A percentile compares a stretch with the other conserved stretches of the same genome.
Evolutionary conservation across 164 flowering plant species (phyloP).

Genomic region (Piper betle): DNA sequence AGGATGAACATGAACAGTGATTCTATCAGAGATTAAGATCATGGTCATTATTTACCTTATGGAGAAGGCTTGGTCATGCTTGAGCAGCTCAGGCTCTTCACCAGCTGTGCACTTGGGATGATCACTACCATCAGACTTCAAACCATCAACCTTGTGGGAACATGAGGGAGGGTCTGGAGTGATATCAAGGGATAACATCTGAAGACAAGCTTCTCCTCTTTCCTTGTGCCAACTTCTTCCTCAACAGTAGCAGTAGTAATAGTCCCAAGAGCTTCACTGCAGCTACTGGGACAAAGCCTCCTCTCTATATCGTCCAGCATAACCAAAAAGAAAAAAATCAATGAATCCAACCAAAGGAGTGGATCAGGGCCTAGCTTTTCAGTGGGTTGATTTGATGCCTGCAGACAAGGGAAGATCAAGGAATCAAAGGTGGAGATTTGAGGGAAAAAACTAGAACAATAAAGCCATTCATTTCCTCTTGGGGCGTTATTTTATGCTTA

Average conservation of each 20-base stretch:
- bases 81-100: constrained; percentile 31
- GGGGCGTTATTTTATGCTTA: constrained; percentile 45
- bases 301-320: constrained; percentile 45
- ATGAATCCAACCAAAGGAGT: not conserved
- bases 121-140: constrained; percentile 30
- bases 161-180: constrained; percentile 50
- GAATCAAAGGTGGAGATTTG: constrained; percentile 8
- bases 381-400: constrained; percentile 7
- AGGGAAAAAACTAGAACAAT: constrained; percentile 12
- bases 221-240: constrained; percentile 28
- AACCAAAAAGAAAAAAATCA: constrained; percentile 14
- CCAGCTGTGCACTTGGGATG: constrained; percentile 17
- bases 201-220: constrained; percentile 46
- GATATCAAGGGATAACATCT: constrained; percentile 85
- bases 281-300: constrained; percentile 14
- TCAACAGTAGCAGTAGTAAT: not conserved
- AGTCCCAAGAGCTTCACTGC: constrained; percentile 32
- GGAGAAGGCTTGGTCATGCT: constrained; percentile 41
- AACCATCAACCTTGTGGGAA: constrained; percentile 20
- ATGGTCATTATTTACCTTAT: constrained; percentile 39
- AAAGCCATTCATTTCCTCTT: constrained; percentile 1
- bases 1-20: not conserved
- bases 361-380: not conserved
- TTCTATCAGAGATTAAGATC: not conserved
- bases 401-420: constrained; percentile 9